A percentile compares a stretch with the other conserved stretches of the same genome.
These are phyloP conservation scores for Macrolepiota albuminosa DNA, from an alignment of 768 basidiomycete genomes.

Conservation along the genomic window DNA sequence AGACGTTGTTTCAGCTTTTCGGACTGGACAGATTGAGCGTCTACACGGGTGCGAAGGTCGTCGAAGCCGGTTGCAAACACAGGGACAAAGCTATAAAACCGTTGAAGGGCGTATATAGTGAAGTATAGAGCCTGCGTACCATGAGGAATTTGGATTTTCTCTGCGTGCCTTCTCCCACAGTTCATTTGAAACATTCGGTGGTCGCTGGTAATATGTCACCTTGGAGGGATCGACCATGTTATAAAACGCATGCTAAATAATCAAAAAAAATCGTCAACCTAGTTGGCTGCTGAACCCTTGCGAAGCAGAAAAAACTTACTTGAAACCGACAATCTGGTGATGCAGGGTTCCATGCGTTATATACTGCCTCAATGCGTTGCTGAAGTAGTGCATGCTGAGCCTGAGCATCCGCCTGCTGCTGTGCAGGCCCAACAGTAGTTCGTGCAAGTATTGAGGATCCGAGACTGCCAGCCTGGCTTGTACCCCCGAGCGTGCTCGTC, in stretches of 20 bases:
- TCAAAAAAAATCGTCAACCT: background rate
- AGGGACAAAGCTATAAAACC: conserved; percentile 57
- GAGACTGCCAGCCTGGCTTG: conserved; percentile 17
- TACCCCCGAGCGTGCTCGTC: conserved; percentile 30
- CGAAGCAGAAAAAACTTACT: conserved; percentile 33
- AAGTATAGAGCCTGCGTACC: conserved; percentile 37
- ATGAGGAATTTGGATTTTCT: conserved; percentile 79
- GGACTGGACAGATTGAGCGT: conserved; percentile 67
- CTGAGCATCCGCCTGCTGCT: conserved; percentile 56
- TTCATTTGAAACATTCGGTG: conserved; percentile 68
- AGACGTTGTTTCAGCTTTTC: conserved; percentile 63
- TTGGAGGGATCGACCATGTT: conserved; percentile 73
- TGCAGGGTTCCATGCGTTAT: conserved; percentile 65
- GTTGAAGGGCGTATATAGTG: background rate
- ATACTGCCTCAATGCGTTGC: conserved; percentile 59
- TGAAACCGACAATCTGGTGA: conserved; percentile 77
- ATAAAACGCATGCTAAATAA: conserved; percentile 70
- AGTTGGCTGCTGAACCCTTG: background rate
- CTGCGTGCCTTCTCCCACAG: conserved; percentile 75
- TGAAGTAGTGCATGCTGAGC: conserved; percentile 48
- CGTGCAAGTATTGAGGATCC: conserved; percentile 33
- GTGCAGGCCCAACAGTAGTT: conserved; percentile 27
- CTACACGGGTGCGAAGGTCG: conserved; percentile 72
- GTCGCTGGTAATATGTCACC: conserved; percentile 64
- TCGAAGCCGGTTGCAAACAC: conserved; percentile 80